Conservation (phyloP, 2,329 filamentous ascomycete genomes). For the Thelonectria blattea region DNA sequence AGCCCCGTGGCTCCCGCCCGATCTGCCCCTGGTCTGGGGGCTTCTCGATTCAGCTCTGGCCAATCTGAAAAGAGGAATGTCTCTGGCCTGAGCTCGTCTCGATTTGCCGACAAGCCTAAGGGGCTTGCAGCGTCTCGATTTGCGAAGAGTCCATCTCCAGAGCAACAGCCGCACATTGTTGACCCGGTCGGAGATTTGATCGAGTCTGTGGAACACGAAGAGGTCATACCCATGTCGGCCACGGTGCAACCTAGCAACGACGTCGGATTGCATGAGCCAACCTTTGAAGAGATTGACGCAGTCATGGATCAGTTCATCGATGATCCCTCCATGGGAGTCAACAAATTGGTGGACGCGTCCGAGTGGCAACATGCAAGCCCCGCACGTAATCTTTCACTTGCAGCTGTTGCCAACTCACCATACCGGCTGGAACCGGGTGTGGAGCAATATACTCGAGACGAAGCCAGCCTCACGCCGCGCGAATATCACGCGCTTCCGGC, state of each 20-base stretch:
- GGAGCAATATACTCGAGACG: constrained; percentile 68
- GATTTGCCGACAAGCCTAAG: constrained; percentile 54
- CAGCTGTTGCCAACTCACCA: constrained; percentile 51
- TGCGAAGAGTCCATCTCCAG: constrained; percentile 47
- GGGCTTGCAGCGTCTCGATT: constrained; percentile 54
- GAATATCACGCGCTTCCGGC: constrained; percentile 56
- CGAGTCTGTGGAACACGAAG: constrained; percentile 40
- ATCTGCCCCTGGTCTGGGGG: constrained; percentile 27
- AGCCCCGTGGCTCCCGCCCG: constrained; percentile 29
- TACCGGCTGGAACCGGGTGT: constrained; percentile 57
- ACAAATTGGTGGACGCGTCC: constrained; percentile 60
- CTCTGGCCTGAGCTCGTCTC: constrained; percentile 51
- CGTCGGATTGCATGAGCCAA: constrained; percentile 47
- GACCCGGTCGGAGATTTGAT: constrained; percentile 39
- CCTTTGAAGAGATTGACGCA: constrained; percentile 87
- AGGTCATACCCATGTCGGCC: constrained; percentile 25
- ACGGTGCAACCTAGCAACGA: constrained; percentile 26
- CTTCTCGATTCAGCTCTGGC: constrained; percentile 30
- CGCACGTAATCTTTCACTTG: constrained; percentile 31
- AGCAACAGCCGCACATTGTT: constrained; percentile 30
- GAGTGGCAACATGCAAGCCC: constrained; percentile 46
- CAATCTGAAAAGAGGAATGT: constrained; percentile 42
- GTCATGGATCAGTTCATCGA: constrained; percentile 85
- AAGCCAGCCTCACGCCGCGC: constrained; percentile 74
- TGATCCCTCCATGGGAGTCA: constrained; percentile 76